Evolutionary conservation across 371 early-diverging fungal genomes (phyloP), one percentile per base, ranked within the genome.

Genomic region (Mortierella sp.): DNA sequence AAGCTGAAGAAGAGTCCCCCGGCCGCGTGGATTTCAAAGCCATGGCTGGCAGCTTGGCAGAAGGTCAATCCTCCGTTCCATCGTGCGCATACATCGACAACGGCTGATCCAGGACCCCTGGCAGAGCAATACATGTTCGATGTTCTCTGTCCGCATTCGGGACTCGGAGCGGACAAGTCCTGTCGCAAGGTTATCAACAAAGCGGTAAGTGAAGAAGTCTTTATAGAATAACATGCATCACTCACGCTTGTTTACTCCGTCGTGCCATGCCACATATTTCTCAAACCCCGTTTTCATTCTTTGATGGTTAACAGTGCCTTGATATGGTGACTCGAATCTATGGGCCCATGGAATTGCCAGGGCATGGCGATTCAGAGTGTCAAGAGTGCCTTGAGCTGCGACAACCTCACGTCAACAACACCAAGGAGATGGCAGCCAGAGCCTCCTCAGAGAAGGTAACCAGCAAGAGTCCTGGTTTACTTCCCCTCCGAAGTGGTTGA

Each of bases 31-130:
- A 58, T 85, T 52, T 85, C 85, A 52, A 80, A 72, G 37, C 9
- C 53, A 13, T 85, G 85, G 85, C 22, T 85, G 37, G 39, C 50
- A 22, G 81, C 80, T n/a, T 85, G 85, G 85, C 41, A 48, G 14
- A 80, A 81, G 40, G 64, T 71, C n/a, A 50, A 41, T 1, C 85
- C 85, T 6, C 64, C 58, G 4, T 75, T 85, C 31, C 81, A 78
- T 48, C 34, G 39, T 1, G 39, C 24, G 0, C 71, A 77, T 40
- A 45, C 67, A 5, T 44, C 75, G 1, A 55, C 65, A 2, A 40
- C 63, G 1, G 84, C 76, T 7, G 84, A 85, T 50, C 74, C 78
- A 29, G 68, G 73, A 16, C 85, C 85, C 0, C 6, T 64, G 6
- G 58, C 79, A 6, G 53, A 64, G 26, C 55, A 66, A 9, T 85